These are phyloP conservation scores for Paspalum vaginatum DNA, from an alignment of 176 grass and related monocot genomes.

Conservation along the genomic window DNA sequence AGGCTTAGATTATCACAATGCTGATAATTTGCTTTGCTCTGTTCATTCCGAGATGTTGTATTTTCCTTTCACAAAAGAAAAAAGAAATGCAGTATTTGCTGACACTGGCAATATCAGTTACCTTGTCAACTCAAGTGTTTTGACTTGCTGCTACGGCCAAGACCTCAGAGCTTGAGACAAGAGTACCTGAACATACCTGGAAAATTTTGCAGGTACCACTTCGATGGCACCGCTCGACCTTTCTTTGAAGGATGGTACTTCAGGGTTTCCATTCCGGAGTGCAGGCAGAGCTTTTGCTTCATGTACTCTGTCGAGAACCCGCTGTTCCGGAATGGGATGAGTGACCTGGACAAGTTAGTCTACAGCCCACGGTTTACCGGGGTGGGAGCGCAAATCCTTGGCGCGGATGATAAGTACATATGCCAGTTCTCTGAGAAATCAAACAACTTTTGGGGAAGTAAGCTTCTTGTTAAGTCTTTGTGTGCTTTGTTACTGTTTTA, in stretches of 20 bases:
- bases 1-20: background rate
- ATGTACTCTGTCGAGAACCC: slow-evolving; percentile 97
- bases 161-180: background rate
- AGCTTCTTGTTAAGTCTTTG: slow-evolving; percentile 35
- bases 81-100: background rate
- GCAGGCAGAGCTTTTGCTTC: slow-evolving; percentile 88
- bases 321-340: slow-evolving; percentile 79
- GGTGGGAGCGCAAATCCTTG: slow-evolving; percentile 83
- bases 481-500: background rate
- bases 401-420: slow-evolving; percentile 89
- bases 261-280: slow-evolving; percentile 78
- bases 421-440: slow-evolving; percentile 84
- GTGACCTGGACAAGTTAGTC: slow-evolving; percentile 44
- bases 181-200: background rate
- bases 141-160: background rate
- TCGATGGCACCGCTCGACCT: slow-evolving; percentile 61
- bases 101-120: background rate
- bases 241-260: slow-evolving; percentile 99
- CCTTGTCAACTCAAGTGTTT: background rate
- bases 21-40: background rate
- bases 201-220: slow-evolving; percentile 75
- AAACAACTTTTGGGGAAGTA: slow-evolving; percentile 98
- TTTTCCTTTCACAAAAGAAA: no score
- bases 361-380: slow-evolving; percentile 78
- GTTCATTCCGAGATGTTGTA: background rate